These are phyloP conservation scores for Sphagnum fallax DNA, from an alignment of 228 moss, liverwort and hornwort genomes.

Conservation along the genomic window DNA sequence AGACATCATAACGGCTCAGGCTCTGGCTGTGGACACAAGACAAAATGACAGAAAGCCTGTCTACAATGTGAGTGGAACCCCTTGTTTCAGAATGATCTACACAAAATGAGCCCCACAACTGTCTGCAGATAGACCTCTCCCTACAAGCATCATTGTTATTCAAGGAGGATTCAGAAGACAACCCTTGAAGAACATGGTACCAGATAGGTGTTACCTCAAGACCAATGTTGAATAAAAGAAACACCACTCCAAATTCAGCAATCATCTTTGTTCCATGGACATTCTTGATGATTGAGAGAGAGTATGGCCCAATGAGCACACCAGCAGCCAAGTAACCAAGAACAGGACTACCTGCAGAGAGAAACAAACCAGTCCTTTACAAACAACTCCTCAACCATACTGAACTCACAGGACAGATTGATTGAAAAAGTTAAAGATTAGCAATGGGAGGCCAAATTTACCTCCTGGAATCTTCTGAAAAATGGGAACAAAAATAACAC, in stretches of 20 bases:
- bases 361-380: too few relatives aligned
- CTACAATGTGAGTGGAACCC: too few relatives aligned
- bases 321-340: constrained; percentile 92
- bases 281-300: constrained; percentile 81
- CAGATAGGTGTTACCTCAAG: constrained; percentile 50
- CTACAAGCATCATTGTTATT: too few relatives aligned
- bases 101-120: too few relatives aligned
- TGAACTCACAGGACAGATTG: too few relatives aligned
- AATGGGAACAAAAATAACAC: constrained; percentile 91
- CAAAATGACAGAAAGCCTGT: too few relatives aligned
- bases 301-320: constrained; percentile 94
- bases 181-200: too few relatives aligned
- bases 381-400: too few relatives aligned
- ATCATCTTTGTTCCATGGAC: constrained; percentile 95
- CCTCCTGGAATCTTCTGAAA: constrained; percentile 98
- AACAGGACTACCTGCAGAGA: constrained; percentile 85
- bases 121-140: too few relatives aligned
- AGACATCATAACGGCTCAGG: background rate
- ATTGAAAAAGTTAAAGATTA: too few relatives aligned
- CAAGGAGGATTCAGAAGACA: too few relatives aligned
- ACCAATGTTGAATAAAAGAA: constrained; percentile 94
- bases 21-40: background rate
- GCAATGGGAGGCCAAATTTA: constrained; percentile 8
- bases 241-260: constrained; percentile 99
- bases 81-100: too few relatives aligned